A percentile compares a stretch with the other conserved stretches of the same genome.
These are phyloP conservation scores for Geranomyces variabilis DNA, from an alignment of 192 early-diverging fungal genomes.

Conservation along the genomic window DNA sequence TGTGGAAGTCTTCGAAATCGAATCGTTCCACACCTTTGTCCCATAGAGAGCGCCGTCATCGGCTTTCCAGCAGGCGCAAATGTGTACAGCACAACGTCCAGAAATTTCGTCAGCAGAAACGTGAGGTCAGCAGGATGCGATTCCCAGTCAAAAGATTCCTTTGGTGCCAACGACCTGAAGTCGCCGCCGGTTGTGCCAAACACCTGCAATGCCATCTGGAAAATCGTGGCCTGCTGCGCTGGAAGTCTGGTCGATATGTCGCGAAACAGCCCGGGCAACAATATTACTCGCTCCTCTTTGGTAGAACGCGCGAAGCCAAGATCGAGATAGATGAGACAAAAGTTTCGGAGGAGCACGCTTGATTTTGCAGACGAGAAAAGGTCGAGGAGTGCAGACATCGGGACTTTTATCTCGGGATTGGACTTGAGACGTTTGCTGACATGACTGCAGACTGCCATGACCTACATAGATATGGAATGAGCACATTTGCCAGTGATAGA, in stretches of 20 bases:
- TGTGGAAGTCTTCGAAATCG: not conserved
- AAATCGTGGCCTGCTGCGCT: constrained; percentile 63
- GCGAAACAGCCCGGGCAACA: constrained; percentile 65
- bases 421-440: constrained; percentile 83
- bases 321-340: constrained; percentile 84
- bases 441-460: constrained; percentile 77
- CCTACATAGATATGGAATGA: constrained; percentile 43
- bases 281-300: constrained; percentile 26
- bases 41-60: constrained; percentile 11
- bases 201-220: constrained; percentile 71
- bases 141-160: constrained; percentile 65
- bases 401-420: constrained; percentile 61
- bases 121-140: constrained; percentile 53
- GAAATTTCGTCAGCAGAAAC: constrained; percentile 58
- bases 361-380: constrained; percentile 48
- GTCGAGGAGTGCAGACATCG: constrained; percentile 62
- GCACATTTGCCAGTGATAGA: too few relatives aligned
- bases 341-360: constrained; percentile 67
- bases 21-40: not conserved
- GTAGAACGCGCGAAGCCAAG: constrained; percentile 68
- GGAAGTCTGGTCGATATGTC: constrained; percentile 60
- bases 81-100: constrained; percentile 70
- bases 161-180: not conserved
- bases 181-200: not conserved
- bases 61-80: constrained; percentile 39